Conservation (phyloP, 208 protist species). For the Leishmania braziliensis region DNA sequence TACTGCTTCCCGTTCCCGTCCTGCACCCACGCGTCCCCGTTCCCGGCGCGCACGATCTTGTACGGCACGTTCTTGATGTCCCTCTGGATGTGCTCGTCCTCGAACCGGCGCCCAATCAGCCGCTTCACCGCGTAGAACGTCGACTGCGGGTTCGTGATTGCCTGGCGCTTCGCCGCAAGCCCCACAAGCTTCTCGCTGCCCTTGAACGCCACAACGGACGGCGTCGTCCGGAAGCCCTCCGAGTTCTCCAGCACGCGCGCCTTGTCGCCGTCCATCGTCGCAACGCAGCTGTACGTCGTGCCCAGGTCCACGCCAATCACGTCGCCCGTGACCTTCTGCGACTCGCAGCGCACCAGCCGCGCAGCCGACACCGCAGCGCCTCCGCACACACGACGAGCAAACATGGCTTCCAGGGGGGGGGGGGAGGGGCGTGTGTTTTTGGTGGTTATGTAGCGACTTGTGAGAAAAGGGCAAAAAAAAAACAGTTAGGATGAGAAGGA, state of each 20-base stretch:
- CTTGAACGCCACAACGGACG: conserved; percentile 97
- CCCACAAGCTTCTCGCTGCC: conserved; percentile 91
- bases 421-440: no score
- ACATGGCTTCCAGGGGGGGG: no score
- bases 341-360: conserved; percentile 44
- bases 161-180: conserved; percentile 89
- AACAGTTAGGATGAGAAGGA: no score
- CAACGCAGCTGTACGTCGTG: conserved; percentile 98
- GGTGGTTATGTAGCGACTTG: no score
- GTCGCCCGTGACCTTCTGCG: conserved; percentile 72
- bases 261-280: conserved; percentile 95
- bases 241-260: conserved; percentile 92
- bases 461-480: no score
- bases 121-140: conserved; percentile 92
- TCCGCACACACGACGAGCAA: conserved; percentile 62
- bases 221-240: conserved; percentile 93
- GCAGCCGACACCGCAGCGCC: conserved; percentile 33
- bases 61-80: conserved; percentile 96
- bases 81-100: conserved; percentile 89
- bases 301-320: conserved; percentile 95
- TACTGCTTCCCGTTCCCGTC: conserved; percentile 69
- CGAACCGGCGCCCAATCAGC: conserved; percentile 92
- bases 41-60: conserved; percentile 87
- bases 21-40: conserved; percentile 71
- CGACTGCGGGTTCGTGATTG: conserved; percentile 88